Percentiles rank a stretch among this genome's conserved stretches.
Conservation (phyloP, 345 rosid species). For the Salix purpurea region DNA sequence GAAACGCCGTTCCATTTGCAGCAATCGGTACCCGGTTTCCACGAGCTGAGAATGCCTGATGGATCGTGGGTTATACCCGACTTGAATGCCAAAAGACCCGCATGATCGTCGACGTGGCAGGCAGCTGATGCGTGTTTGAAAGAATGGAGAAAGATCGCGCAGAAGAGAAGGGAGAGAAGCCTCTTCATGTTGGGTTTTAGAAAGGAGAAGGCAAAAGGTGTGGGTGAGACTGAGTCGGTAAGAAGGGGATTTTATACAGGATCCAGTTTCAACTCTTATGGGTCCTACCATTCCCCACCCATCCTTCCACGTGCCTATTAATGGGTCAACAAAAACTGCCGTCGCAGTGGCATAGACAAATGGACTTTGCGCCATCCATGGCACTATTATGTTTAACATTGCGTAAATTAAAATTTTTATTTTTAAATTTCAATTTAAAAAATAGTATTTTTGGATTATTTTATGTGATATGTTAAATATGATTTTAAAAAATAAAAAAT, state of each 20-base stretch:
- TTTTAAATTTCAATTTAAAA: too few species aligned
- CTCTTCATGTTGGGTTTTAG: slow-evolving; percentile 17
- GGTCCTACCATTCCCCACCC: background rate
- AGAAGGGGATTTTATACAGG: background rate
- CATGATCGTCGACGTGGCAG: slow-evolving; percentile 61
- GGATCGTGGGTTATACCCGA: slow-evolving; percentile 67
- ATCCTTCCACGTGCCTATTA: too few species aligned
- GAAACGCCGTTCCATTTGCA: slow-evolving; percentile 53
- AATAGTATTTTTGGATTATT: too few species aligned
- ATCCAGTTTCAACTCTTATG: background rate
- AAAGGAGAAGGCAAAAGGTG: background rate
- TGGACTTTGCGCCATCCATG: too few species aligned
- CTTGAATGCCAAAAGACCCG: slow-evolving; percentile 70
- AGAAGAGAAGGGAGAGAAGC: slow-evolving; percentile 6
- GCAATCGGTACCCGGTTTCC: slow-evolving; percentile 76
- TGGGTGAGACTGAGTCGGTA: background rate
- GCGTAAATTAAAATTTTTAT: too few species aligned
- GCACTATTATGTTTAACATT: too few species aligned
- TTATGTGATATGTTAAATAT: too few species aligned
- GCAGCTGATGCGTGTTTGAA: slow-evolving; percentile 31
- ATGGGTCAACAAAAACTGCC: background rate
- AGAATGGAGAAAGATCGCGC: slow-evolving; percentile 8
- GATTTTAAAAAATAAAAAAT: too few species aligned
- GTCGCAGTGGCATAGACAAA: too few species aligned
- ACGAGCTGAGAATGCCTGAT: slow-evolving; percentile 48